Evolutionary conservation across 164 flowering plant genomes (phyloP), one percentile per base, ranked within the genome.

Genomic region (Sedum album): DNA sequence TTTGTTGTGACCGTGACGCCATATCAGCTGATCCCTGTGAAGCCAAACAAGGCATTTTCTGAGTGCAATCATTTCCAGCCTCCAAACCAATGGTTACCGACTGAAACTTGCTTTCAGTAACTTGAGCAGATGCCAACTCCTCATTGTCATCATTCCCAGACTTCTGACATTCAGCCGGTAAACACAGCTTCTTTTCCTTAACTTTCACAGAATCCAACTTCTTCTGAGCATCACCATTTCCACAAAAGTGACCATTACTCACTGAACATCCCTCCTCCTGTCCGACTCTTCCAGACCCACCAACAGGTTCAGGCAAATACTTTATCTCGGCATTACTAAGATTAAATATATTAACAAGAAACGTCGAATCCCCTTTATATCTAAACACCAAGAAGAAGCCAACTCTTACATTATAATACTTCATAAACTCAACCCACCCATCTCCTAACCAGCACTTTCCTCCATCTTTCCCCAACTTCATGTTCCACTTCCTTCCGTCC

Each of bases 361-460:
- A 57, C 62, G 33, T 25, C 1, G 62, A 57, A 28, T 57, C 62
- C 35, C 62, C 62, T 28, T 26, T 57, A 28, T 57, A 57, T 57
- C 62, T 11, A 57, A 57, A 57, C 5, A 57, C 33, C 33, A 57
- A 20, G 26, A 57, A 57, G 33, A 11, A 57, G 18, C 62, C 62
- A 28, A 57, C 62, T 57, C 62, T 28, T 14, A 57, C 33, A 2
- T 30, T 26, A 28, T 57, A 57, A 57, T 57, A 5, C 33, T 57
- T 57, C 31, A 57, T 57, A 28, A 57, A 57, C 62, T 57, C 62
- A 28, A 57, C 62, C 62, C 62, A 57, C 17, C 62, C 33, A 14
- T 57, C 62, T 13, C 62, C 62, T 11, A 57, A 57, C 62, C 62
- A 57, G 33, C 62, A 57, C 33, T 57, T 57, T 18, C 62, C 62